Base-by-base conservation (phyloP, 495 filamentous ascomycete genomes). In the Viridothelium virens region DNA sequence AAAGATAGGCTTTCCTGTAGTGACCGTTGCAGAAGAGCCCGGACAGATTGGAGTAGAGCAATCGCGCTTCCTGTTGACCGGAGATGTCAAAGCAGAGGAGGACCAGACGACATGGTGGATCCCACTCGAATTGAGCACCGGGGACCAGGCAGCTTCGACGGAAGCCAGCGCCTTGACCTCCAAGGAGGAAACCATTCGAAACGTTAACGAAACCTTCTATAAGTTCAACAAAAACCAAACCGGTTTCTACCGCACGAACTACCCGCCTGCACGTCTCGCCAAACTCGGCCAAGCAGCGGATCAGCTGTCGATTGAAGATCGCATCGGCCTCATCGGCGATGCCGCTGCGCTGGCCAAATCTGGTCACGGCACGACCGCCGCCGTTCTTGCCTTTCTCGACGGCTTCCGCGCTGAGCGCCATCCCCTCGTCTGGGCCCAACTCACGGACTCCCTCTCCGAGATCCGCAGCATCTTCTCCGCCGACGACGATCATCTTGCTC, bases 31-130 rank as follows among this genome's bases (percentile, higher is more conserved):
- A 18, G 94, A 97, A 76, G 88, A 91, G 70, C 83, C 88, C 41
- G 85, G 87, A 34, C 87, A 93, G 71, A 89, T 98, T 67, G 82
- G 84, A 41, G 77, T 97, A 62, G 87, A 87, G 65, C 94, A 98
- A 77, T 86, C 81, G 53, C 88, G 94, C 66, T 98, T 96, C 81
- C 80, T 98, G 16, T 88, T 86, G 48, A 92, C 91, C 38, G 94
- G 94, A 14, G 94, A 97, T 74, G 87, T 88, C 56, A 87, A 85
- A 72, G 81, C 87, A 1, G 86, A 89, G 66, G 94, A 98, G 63
- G 91, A 98, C 75, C 75, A 89, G 73, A 96, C 91, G 1, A 86
- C 83, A n/a, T 98, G 94, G 94, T 97, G 94, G 92, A 84, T 97
- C 70, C 94, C 94, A 18, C 82, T 97, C 14, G 87, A 88, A 33